phyloP scores from a whole-genome alignment of 805 yeast genomes.

The Schizosaccharomyces japonicus region DNA sequence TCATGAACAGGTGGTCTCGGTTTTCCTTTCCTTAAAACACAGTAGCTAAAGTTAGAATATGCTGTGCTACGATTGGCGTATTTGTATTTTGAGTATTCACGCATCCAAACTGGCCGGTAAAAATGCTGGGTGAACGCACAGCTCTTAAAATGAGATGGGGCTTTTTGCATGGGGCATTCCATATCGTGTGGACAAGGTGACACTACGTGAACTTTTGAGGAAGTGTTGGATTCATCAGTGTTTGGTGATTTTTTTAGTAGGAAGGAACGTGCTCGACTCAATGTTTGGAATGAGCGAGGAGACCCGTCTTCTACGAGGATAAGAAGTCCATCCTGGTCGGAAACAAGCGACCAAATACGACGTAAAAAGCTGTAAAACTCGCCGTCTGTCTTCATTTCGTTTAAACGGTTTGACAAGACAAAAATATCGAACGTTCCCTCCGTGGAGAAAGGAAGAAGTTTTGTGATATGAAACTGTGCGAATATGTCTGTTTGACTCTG shows the following conservation, averaged over 20 bases:
- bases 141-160: no score
- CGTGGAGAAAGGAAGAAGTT: neutral
- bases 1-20: neutral
- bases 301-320: neutral
- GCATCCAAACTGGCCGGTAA: no score
- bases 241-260: neutral
- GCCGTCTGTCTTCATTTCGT: neutral
- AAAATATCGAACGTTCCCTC: neutral
- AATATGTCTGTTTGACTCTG: no score
- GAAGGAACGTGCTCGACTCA: neutral
- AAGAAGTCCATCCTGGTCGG: neutral
- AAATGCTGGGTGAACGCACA: neutral
- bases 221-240: neutral
- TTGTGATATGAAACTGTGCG: no score
- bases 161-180: constrained; percentile 3
- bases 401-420: neutral
- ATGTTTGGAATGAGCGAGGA: neutral
- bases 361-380: neutral
- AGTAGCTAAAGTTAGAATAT: neutral
- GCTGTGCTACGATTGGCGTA: no score
- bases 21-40: neutral
- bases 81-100: no score
- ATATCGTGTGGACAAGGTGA: constrained; percentile 5
- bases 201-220: neutral
- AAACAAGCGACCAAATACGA: neutral